A percentile compares a stretch with the other conserved stretches of the same genome.
These are phyloP conservation scores for Ophiostoma ulmi DNA, from an alignment of 2,329 filamentous ascomycete genomes.

Conservation along the genomic window DNA sequence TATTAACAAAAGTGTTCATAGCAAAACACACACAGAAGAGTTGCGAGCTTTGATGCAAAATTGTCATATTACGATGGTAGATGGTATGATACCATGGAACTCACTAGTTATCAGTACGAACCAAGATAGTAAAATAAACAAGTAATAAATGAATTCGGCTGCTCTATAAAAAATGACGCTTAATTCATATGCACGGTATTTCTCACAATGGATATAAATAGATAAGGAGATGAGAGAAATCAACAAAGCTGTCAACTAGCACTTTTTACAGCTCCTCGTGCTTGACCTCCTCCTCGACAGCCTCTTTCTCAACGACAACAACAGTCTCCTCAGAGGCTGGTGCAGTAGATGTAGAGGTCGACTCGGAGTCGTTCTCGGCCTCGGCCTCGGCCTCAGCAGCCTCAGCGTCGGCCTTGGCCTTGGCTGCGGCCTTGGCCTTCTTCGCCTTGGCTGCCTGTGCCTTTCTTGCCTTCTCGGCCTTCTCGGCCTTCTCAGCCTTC, in stretches of 20 bases:
- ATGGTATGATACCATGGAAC: too few relatives aligned
- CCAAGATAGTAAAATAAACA: too few relatives aligned
- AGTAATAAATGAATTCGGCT: background rate
- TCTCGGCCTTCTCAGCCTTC: conserved; percentile 40
- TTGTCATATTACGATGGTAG: too few relatives aligned
- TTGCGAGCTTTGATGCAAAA: too few relatives aligned
- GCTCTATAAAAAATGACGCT: background rate
- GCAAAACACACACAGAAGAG: too few relatives aligned
- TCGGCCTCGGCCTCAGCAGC: conserved; percentile 30
- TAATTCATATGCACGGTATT: background rate
- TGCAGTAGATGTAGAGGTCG: background rate
- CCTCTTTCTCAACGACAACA: background rate
- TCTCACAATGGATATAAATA: background rate
- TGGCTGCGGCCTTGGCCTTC: conserved; percentile 24
- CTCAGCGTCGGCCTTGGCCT: conserved; percentile 31
- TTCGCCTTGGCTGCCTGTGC: conserved; percentile 36
- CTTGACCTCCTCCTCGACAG: conserved; percentile 28
- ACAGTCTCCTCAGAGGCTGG: background rate
- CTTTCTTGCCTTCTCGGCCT: conserved; percentile 28
- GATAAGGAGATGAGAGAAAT: background rate
- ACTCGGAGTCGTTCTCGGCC: conserved; percentile 27
- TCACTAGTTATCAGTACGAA: too few relatives aligned
- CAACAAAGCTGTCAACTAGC: background rate
- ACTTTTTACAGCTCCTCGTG: conserved; percentile 34
- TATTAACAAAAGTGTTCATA: too few relatives aligned